Conservation (phyloP, 495 filamentous ascomycete species). For the Podospora appendiculata region DNA sequence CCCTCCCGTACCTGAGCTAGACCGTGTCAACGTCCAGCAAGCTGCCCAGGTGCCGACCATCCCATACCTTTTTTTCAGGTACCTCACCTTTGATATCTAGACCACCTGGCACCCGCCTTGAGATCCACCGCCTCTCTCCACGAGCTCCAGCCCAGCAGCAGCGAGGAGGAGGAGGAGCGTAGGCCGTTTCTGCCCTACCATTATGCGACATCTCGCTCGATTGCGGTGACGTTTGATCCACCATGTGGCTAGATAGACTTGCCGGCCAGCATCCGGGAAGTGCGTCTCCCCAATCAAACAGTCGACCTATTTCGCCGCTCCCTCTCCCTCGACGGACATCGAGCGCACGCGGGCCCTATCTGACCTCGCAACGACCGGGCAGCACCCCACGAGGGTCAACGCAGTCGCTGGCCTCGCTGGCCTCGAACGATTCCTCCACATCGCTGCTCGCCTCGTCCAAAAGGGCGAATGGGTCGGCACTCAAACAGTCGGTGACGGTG, state of each 20-base stretch:
- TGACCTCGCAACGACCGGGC: conserved; percentile 49
- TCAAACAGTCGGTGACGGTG: conserved; percentile 50
- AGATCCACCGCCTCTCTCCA: neutral
- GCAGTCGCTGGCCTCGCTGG: conserved; percentile 51
- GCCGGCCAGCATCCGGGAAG: conserved; percentile 62
- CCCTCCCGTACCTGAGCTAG: too few species aligned
- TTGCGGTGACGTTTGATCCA: conserved; percentile 5
- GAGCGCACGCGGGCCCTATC: conserved; percentile 45
- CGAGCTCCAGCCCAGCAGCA: neutral
- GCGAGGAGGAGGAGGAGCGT: neutral
- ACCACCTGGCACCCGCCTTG: too few species aligned
- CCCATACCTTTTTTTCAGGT: too few species aligned
- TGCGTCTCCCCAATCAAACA: conserved; percentile 39
- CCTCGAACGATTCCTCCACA: conserved; percentile 63
- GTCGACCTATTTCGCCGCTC: conserved; percentile 63
- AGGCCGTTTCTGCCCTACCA: neutral
- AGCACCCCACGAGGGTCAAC: conserved; percentile 44
- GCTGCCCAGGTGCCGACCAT: too few species aligned
- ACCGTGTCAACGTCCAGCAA: too few species aligned
- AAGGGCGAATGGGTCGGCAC: conserved; percentile 55
- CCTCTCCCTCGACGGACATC: conserved; percentile 58
- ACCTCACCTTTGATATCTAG: too few species aligned
- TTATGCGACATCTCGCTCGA: neutral
- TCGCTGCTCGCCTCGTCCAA: conserved; percentile 58
- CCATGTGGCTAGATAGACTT: conserved; percentile 86